These are phyloP conservation scores for Pichia paraexigua DNA, from an alignment of 805 yeast genomes.

Conservation along the genomic window DNA sequence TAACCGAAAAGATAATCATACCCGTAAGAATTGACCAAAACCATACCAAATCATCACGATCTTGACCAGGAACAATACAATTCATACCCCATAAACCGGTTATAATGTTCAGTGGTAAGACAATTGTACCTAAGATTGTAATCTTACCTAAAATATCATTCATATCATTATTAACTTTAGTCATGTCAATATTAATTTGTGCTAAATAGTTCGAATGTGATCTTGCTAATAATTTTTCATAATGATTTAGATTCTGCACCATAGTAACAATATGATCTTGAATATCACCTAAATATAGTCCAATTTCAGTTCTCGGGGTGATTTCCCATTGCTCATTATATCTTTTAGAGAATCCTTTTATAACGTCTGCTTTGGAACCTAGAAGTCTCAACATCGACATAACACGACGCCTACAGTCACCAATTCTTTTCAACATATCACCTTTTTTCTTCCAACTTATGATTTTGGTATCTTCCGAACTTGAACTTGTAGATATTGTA, in stretches of 20 bases:
- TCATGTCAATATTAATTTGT: constrained; percentile 96
- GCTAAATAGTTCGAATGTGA: constrained; percentile 96
- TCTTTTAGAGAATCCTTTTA: constrained; percentile 87
- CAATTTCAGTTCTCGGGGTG: constrained; percentile 78
- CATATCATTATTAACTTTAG: constrained; percentile 92
- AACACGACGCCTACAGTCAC: constrained; percentile 90
- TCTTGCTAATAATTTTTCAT: constrained; percentile 86
- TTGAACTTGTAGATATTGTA: constrained; percentile 16
- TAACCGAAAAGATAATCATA: constrained; percentile 40
- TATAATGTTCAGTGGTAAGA: constrained; percentile 87
- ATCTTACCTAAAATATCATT: constrained; percentile 93
- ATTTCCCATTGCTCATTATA: constrained; percentile 79
- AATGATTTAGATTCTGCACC: constrained; percentile 92
- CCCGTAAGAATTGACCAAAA: constrained; percentile 44
- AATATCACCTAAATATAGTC: constrained; percentile 91
- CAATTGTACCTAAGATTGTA: constrained; percentile 89
- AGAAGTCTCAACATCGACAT: constrained; percentile 81
- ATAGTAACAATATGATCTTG: constrained; percentile 97
- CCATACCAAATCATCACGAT: constrained; percentile 53
- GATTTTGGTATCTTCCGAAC: constrained; percentile 34
- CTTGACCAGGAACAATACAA: constrained; percentile 92
- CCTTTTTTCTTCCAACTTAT: constrained; percentile 88
- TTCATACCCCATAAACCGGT: constrained; percentile 99
- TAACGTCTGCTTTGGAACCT: constrained; percentile 95
- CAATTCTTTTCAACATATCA: constrained; percentile 89